Conservation (phyloP, 164 flowering plant genomes). For the Malania oleifera region DNA sequence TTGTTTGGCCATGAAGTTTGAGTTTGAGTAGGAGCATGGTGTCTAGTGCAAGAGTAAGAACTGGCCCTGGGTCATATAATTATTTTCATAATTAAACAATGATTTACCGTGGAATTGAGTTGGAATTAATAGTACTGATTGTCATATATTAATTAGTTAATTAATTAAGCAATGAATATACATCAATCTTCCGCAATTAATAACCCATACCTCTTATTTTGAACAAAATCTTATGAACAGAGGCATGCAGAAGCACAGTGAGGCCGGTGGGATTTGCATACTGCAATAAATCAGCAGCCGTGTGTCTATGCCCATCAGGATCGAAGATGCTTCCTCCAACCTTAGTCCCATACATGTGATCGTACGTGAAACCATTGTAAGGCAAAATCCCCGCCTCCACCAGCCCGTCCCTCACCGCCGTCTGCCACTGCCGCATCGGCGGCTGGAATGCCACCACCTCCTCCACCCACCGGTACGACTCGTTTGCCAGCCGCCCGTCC, state of each 20-base stretch:
- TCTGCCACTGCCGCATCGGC: slow-evolving; percentile 47
- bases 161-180: too few relatives aligned
- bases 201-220: slow-evolving; percentile 27
- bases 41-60: too few relatives aligned
- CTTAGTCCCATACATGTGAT: slow-evolving; percentile 56
- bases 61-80: too few relatives aligned
- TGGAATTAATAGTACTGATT: too few relatives aligned
- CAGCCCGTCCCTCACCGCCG: slow-evolving; percentile 48
- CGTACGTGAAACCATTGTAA: slow-evolving; percentile 54
- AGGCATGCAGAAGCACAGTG: slow-evolving; percentile 40
- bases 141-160: too few relatives aligned
- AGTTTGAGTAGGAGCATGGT: too few relatives aligned
- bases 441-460: slow-evolving; percentile 50
- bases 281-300: slow-evolving; percentile 48
- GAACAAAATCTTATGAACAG: slow-evolving; percentile 42
- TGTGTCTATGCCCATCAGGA: slow-evolving; percentile 37
- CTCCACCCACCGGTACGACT: slow-evolving; percentile 62
- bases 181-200: too few relatives aligned
- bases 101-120: too few relatives aligned
- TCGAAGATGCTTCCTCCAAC: slow-evolving; percentile 61
- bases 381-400: slow-evolving; percentile 48
- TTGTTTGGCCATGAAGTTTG: too few relatives aligned
- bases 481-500: slow-evolving; percentile 44
- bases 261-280: slow-evolving; percentile 40
- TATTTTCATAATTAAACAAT: too few relatives aligned